Evolutionary conservation across 169 alveolate genomes (phyloP).

Genomic region (Miamiensis avidus): DNA sequence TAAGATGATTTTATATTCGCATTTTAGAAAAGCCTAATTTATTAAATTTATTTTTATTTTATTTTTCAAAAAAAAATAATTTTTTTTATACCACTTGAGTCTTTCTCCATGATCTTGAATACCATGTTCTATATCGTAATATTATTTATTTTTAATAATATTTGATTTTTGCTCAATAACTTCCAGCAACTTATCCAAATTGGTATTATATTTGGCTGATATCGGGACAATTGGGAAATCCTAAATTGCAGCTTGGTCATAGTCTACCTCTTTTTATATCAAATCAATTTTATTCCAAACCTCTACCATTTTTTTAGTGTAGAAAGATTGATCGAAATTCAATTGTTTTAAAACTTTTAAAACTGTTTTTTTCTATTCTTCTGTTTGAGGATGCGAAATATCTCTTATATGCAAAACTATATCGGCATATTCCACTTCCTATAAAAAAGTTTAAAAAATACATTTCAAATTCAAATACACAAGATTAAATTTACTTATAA

Average conservation of each 20-base stretch:
- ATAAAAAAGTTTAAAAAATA: constrained; percentile 26
- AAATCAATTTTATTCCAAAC: constrained; percentile 94
- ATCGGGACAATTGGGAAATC: constrained; percentile 65
- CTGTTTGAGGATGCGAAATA: constrained; percentile 78
- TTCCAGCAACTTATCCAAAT: constrained; percentile 46
- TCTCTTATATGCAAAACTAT: constrained; percentile 83
- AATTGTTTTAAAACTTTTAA: constrained; percentile 79
- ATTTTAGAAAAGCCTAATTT: constrained; percentile 13
- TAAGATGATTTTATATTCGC: constrained; percentile 48
- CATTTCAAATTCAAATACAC: no score
- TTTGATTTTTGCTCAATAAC: constrained; percentile 37
- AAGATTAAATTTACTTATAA: neutral
- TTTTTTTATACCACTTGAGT: constrained; percentile 45
- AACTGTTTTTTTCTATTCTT: constrained; percentile 81
- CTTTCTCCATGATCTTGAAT: constrained; percentile 42
- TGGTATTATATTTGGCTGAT: constrained; percentile 56
- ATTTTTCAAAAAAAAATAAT: neutral
- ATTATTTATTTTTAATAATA: constrained; percentile 37
- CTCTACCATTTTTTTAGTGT: constrained; percentile 72
- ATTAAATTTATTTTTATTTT: neutral
- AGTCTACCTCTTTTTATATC: constrained; percentile 46
- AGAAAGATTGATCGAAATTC: constrained; percentile 70
- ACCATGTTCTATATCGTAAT: constrained; percentile 26
- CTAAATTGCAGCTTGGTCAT: constrained; percentile 12
- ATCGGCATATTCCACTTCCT: constrained; percentile 87